Evolutionary conservation across 83 land plant species (phyloP).

Genomic region (Diphasiastrum complanatum): DNA sequence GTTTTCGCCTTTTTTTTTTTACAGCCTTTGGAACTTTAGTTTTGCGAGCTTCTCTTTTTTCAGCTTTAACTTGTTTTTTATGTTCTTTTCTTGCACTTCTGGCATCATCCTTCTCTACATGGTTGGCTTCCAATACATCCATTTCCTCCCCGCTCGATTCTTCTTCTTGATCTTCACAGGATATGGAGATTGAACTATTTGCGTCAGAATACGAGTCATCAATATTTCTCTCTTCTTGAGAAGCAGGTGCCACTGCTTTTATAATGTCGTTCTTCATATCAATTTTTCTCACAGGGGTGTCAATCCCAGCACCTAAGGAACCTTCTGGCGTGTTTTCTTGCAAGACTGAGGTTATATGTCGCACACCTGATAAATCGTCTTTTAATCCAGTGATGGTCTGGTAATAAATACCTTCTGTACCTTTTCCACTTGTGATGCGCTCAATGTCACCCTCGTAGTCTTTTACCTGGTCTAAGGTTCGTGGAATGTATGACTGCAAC

Average conservation of each 20-base stretch:
- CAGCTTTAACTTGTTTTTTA: conserved; percentile 90
- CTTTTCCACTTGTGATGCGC: conserved; percentile 61
- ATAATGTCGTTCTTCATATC: background rate
- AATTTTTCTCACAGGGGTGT: conserved; percentile 1
- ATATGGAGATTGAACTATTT: too few relatives aligned
- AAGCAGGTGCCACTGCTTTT: background rate
- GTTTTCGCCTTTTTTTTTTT: conserved; percentile 81
- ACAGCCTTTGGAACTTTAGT: conserved; percentile 77
- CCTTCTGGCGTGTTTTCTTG: conserved; percentile 13
- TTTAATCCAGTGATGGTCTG: conserved; percentile 76
- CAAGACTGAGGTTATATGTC: conserved; percentile 27
- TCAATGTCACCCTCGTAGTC: conserved; percentile 67
- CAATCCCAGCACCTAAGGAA: background rate
- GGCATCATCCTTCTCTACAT: conserved; percentile 49
- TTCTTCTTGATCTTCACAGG: conserved; percentile 7
- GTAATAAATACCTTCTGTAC: conserved; percentile 76
- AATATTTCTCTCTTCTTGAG: background rate
- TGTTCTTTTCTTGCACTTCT: conserved; percentile 64
- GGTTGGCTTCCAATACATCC: conserved; percentile 13
- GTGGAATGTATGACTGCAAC: conserved; percentile 69
- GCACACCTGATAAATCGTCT: conserved; percentile 45
- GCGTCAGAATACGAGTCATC: background rate
- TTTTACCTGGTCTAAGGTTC: conserved; percentile 65
- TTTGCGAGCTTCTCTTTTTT: conserved; percentile 86
- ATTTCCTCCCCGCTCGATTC: background rate